phyloP scores from a whole-genome alignment of 1,284 basidiomycete species.

The Papiliotrema flavescens region DNA sequence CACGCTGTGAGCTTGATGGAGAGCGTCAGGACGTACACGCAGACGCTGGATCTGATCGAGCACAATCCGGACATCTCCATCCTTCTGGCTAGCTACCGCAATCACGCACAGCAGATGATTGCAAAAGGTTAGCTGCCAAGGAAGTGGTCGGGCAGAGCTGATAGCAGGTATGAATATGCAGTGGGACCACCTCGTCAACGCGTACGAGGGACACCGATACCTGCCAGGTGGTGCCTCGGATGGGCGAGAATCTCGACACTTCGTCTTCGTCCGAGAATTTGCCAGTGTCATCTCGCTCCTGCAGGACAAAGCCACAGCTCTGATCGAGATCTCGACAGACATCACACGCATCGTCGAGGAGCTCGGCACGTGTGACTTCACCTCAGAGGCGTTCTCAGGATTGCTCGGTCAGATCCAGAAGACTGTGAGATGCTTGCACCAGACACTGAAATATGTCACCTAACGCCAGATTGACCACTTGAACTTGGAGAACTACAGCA shows the following conservation, averaged over 20 bases:
- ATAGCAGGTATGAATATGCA: slow-evolving; percentile 65
- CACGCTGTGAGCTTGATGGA: slow-evolving; percentile 99
- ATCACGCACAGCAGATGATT: slow-evolving; percentile 87
- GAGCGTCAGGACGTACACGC: slow-evolving; percentile 92
- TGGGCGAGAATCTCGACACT: slow-evolving; percentile 79
- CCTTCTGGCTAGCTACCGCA: slow-evolving; percentile 87
- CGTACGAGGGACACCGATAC: slow-evolving; percentile 76
- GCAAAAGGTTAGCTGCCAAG: slow-evolving; percentile 58
- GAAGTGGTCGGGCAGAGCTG: background rate
- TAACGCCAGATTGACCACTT: slow-evolving; percentile 74
- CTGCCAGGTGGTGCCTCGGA: slow-evolving; percentile 59
- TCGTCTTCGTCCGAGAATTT: slow-evolving; percentile 91
- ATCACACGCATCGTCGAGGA: slow-evolving; percentile 81
- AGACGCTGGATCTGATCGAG: slow-evolving; percentile 86
- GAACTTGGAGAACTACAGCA: slow-evolving; percentile 94
- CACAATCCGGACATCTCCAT: slow-evolving; percentile 85
- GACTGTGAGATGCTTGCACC: slow-evolving; percentile 56
- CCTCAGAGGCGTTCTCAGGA: slow-evolving; percentile 71
- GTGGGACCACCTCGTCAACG: slow-evolving; percentile 95
- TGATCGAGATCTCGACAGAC: slow-evolving; percentile 87
- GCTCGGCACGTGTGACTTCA: slow-evolving; percentile 80
- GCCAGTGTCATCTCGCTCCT: slow-evolving; percentile 84
- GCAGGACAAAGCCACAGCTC: slow-evolving; percentile 90
- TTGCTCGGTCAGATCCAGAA: slow-evolving; percentile 79
- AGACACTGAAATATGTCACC: background rate